Base-by-base conservation (phyloP, 352 stramenopile species). In the Phytophthora capsici region DNA sequence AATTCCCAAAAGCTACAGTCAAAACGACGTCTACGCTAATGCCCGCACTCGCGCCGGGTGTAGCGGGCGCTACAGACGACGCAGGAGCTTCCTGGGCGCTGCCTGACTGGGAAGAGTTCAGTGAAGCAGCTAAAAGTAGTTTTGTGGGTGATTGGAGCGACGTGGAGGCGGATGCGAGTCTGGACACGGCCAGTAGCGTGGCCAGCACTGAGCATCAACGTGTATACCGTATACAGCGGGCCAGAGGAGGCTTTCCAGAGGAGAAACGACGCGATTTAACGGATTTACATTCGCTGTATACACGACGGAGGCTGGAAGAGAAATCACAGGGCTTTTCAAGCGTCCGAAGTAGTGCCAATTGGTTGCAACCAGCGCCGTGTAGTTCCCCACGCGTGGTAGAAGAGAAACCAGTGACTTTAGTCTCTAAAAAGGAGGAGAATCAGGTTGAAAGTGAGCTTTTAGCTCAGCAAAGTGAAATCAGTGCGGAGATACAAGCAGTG, bases 21-120 rank as follows among this genome's bases (percentile, higher is more conserved):
- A 69, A 73, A 34, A 19, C 58, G 47, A 61, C 59, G 44, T 41
- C 40, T 14, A 37, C 25, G 34, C 8, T 19, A 20, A 69, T 71
- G 57, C 44, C 36, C 19, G 17, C 50, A 36, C 30, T 59, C 0
- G 51, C 41, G 32, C 2, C 17, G 14, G 43, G 44, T 17, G 36
- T 30, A 7, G 58, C 60, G 8, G 51, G 10, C 44, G 45, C 19
- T 54, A 53, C 47, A 38, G 48, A 36, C 36, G 50, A 57, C 41
- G 19, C 19, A 5, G 44, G 25, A 13, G 40, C 40, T 17, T 48
- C 50, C 34, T 90, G 81, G 81, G 60, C 63, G 41, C 69, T 90
- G 3, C 81, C 79, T 4, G 60, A 81, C 57, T 90, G 81, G 81
- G 79, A 87, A 19, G 68, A 69, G 57, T 86, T 79, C 53, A 88